phyloP scores from a whole-genome alignment of 352 stramenopile species.

The Aphanomyces cochlioides region DNA sequence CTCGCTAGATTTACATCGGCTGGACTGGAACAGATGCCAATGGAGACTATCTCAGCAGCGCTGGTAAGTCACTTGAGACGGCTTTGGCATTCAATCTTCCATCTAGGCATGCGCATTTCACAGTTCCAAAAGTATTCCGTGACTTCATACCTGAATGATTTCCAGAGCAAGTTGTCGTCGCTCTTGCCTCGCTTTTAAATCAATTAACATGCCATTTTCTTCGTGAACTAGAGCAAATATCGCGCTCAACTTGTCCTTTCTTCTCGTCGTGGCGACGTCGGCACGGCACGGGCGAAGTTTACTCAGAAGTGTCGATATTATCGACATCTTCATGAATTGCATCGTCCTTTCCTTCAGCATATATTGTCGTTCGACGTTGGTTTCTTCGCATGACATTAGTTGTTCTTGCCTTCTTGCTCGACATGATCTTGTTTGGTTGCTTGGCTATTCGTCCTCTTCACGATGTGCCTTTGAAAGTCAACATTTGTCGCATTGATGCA shows the following conservation, averaged over 20 bases:
- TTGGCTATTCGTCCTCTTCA: not conserved
- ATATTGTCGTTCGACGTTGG: too few species aligned
- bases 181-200: conserved; percentile 27
- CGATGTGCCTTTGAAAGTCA: not conserved
- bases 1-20: conserved; percentile 59
- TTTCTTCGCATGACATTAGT: too few species aligned
- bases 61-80: not conserved
- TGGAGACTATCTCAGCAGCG: conserved; percentile 71
- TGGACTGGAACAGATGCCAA: conserved; percentile 78
- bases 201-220: too few species aligned
- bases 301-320: too few species aligned
- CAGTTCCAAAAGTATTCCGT: conserved; percentile 85
- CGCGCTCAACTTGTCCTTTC: too few species aligned
- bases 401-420: too few species aligned
- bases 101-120: conserved; percentile 64
- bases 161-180: conserved; percentile 36
- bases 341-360: too few species aligned
- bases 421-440: not conserved
- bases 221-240: too few species aligned
- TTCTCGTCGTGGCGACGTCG: too few species aligned
- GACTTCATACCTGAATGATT: conserved; percentile 64
- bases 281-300: too few species aligned
- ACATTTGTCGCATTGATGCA: not conserved
- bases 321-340: too few species aligned
- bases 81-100: not conserved